Evolutionary conservation across 768 basidiomycete species (phyloP).

Genomic region (Boletus sp.): DNA sequence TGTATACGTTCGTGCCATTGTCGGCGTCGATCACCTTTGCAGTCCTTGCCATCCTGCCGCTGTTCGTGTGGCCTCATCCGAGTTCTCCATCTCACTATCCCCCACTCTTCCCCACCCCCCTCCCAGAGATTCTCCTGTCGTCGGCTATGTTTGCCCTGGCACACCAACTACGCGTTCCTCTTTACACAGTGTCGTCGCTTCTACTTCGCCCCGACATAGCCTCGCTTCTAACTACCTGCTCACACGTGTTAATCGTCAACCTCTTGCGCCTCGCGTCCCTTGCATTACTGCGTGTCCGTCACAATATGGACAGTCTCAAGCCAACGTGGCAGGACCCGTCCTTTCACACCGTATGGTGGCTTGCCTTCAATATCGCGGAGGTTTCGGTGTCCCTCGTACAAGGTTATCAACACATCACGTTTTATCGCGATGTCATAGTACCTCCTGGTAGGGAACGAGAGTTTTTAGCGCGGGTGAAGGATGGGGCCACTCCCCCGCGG

Average conservation of each 20-base stretch:
- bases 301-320: conserved; percentile 37
- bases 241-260: conserved; percentile 51
- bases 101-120: conserved; percentile 54
- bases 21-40: conserved; percentile 48
- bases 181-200: conserved; percentile 35
- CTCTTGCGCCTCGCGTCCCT: conserved; percentile 53
- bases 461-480: conserved; percentile 32
- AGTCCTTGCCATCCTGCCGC: conserved; percentile 49
- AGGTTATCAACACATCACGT: conserved; percentile 62
- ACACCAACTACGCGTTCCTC: conserved; percentile 31
- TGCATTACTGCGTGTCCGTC: conserved; percentile 50
- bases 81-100: conserved; percentile 39
- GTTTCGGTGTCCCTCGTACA: conserved; percentile 62
- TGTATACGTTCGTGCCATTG: conserved; percentile 61
- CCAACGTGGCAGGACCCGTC: conserved; percentile 55
- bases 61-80: conserved; percentile 43
- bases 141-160: conserved; percentile 47
- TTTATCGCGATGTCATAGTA: conserved; percentile 70
- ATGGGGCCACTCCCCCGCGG: conserved; percentile 4
- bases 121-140: conserved; percentile 63
- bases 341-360: conserved; percentile 73
- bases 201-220: conserved; percentile 26
- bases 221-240: conserved; percentile 36
- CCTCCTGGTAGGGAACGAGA: conserved; percentile 39
- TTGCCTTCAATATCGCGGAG: conserved; percentile 68